Evolutionary conservation across 768 basidiomycete species (phyloP), one percentile per base, ranked within the genome.

Genomic region (Lactarius tabidus): DNA sequence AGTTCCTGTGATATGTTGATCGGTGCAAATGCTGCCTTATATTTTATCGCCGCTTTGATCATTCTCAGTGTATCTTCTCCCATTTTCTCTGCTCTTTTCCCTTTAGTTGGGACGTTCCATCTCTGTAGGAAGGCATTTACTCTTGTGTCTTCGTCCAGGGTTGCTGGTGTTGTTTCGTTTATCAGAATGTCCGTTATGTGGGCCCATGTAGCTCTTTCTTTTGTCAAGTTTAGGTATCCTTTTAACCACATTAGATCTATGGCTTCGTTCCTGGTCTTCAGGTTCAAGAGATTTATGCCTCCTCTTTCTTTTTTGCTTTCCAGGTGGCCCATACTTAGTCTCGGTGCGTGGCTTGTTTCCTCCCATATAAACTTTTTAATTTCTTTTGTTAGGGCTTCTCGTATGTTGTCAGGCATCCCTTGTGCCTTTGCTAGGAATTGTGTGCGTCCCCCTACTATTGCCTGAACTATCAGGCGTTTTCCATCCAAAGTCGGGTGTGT

Each of bases 331-430:
- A n/a, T n/a, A n/a, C n/a, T n/a, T n/a, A 71, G 53, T 10, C 57
- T 60, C 0, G 70, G 63, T n/a, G n/a, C n/a, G n/a, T n/a, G 8
- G 1, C 2, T 38, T 0, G n/a, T 43, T 0, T 63, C 51, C 1
- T 62, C 55, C 71, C 72, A 73, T 0, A 74, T 41, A 56, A 76
- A 76, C 2, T 59, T 2, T 39, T 17, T 12, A 2, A 17, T 39
- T 14, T 15, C 2, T 39, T 39, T 39, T 6, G 15, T 39, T 39
- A 39, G 14, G 2, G 38, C 15, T 14, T 14, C 6, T 15, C 15
- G 1, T 3, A 39, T 15, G 17, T 39, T 2, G 1, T 39, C 14
- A 6, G 39, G 39, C 39, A 39, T 39, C 5, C 39, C 39, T 39
- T 39, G 39, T 3, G 17, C 39, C 18, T 39, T 39, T 6, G 39